Conservation (phyloP, 345 rosid species). For the Melastoma malabathricum region DNA sequence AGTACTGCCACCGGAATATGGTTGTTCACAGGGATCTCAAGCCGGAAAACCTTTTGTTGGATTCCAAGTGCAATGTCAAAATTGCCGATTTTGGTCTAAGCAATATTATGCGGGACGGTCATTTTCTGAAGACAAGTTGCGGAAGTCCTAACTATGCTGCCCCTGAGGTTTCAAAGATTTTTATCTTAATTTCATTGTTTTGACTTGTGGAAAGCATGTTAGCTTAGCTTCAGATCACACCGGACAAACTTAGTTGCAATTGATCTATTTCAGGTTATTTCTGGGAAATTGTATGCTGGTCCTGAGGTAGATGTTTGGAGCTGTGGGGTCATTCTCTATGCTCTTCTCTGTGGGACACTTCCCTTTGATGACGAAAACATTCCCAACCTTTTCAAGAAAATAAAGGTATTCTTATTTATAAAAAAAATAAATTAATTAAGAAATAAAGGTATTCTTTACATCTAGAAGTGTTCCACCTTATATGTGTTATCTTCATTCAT, state of each 20-base stretch:
- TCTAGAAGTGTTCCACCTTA: neutral
- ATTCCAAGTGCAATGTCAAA: slow-evolving; percentile 86
- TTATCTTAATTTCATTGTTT: neutral
- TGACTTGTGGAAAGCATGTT: neutral
- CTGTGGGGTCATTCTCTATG: slow-evolving; percentile 94
- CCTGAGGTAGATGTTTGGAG: slow-evolving; percentile 99
- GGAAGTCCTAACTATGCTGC: slow-evolving; percentile 99
- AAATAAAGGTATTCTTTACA: slow-evolving; percentile 36
- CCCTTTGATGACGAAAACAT: slow-evolving; percentile 98
- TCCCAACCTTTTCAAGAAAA: slow-evolving; percentile 91
- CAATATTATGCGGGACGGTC: slow-evolving; percentile 97
- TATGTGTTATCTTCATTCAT: neutral
- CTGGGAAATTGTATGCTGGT: slow-evolving; percentile 92
- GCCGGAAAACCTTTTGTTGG: slow-evolving; percentile 94
- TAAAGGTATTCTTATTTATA: slow-evolving; percentile 35
- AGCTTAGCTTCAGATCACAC: too few species aligned
- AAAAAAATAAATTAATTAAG: too few species aligned
- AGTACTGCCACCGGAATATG: slow-evolving; percentile 96
- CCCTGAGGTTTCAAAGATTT: slow-evolving; percentile 46
- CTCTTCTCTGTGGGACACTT: slow-evolving; percentile 95
- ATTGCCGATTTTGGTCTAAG: slow-evolving; percentile 99
- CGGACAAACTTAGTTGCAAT: neutral
- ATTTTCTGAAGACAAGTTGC: slow-evolving; percentile 94
- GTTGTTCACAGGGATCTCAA: slow-evolving; percentile 95
- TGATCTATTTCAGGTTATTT: slow-evolving; percentile 57